Evolutionary conservation across 345 rosid species (phyloP), one percentile per base, ranked within the genome.

Genomic region (Aethionema arabicum): DNA sequence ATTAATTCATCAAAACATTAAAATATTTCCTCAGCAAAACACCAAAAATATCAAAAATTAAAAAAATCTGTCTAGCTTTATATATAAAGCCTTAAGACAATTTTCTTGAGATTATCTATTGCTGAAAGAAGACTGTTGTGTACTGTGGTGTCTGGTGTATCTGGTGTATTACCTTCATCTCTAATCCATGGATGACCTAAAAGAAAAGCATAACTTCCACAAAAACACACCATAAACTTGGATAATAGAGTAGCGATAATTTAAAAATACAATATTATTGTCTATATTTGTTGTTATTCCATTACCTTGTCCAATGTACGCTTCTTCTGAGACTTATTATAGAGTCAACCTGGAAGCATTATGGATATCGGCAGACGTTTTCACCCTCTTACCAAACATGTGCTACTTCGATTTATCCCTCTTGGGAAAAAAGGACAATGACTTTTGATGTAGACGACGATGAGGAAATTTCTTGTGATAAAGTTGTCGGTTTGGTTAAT

Each of bases 161-260:
- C 97, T 4, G 93, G 86, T 59, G 96, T 93, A 63, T 75, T 80
- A 44, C 92, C 89, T 48, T 82, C 88, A 38, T 77, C 85, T 41
- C 68, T 83, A 65, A 88, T 69, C 98, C 98, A 91, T 39, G 98
- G 96, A 46, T 88, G 98, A 73, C 89, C 96, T 88, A 77, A 59
- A 52, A 56, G 8, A 8, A 37, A 45, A 32, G 35, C 13, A 60
- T 21, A 21, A 21, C 27, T 21, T 21, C 27, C 27, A 21, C 2
- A 21, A 21, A 2, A 21, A 21, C 27, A 21, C 27, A 2, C 27
- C 2, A 21, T 21, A 21, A 21, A 21, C 27, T 21, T n/a, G n/a
- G n/a, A n/a, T n/a, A n/a, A n/a, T n/a, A n/a, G n/a, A n/a, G n/a
- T n/a, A n/a, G n/a, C n/a, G n/a, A n/a, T n/a, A n/a, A n/a, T n/a